Percentiles rank a stretch among this genome's conserved stretches.
Evolutionary conservation across 2,329 filamentous ascomycete species (phyloP).

Genomic region (Diaporthe longicolla): DNA sequence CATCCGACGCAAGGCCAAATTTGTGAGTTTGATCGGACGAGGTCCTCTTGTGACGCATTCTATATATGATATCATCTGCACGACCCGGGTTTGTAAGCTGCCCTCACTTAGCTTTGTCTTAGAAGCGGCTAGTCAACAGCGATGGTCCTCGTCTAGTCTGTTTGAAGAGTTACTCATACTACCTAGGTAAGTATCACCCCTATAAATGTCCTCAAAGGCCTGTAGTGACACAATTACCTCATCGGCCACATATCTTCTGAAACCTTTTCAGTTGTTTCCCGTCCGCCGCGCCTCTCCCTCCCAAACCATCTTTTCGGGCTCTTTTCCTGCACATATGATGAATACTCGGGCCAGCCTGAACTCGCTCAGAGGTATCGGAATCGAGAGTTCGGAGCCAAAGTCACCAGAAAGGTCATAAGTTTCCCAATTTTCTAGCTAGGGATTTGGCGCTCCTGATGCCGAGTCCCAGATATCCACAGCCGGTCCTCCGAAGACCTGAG

Average conservation of each 20-base stretch:
- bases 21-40: not conserved
- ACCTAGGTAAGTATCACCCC: not conserved
- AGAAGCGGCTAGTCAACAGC: not conserved
- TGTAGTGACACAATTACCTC: not conserved
- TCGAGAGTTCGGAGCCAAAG: not conserved
- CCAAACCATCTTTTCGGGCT: not conserved
- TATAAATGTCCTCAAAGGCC: not conserved
- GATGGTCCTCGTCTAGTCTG: not conserved
- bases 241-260: not conserved
- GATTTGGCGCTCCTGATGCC: not conserved
- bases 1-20: not conserved
- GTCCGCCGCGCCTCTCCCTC: not conserved
- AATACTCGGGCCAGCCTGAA: not conserved
- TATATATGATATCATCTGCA: not conserved
- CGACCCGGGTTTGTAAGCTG: not conserved
- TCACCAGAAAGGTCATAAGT: not conserved
- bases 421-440: not conserved
- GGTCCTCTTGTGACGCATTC: not conserved
- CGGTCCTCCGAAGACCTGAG: not conserved
- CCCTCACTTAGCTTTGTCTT: not conserved
- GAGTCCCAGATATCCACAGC: not conserved
- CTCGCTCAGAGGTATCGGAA: not conserved
- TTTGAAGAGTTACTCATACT: not conserved
- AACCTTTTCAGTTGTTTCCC: not conserved
- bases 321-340: not conserved